A percentile compares a stretch with the other conserved stretches of the same genome.
phyloP scores from a whole-genome alignment of 305 asterid species.

The Fraxinus floribunda region DNA sequence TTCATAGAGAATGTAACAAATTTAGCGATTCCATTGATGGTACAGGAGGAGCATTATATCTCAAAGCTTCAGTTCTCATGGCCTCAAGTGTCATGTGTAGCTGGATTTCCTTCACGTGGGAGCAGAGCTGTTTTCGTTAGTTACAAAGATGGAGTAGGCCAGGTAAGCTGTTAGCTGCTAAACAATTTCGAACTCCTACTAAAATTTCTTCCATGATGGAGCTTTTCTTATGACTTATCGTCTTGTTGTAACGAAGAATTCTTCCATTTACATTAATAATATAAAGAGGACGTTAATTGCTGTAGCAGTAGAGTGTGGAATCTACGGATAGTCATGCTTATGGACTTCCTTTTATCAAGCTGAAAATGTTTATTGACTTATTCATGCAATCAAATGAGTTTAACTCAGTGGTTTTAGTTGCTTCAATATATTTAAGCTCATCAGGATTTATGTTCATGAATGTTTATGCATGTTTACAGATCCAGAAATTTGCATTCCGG shows the following conservation, averaged over 20 bases:
- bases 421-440: background rate
- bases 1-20: background rate
- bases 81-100: slow-evolving; percentile 81
- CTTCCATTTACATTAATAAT: slow-evolving; percentile 4
- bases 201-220: background rate
- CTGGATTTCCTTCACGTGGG: slow-evolving; percentile 78
- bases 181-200: slow-evolving; percentile 3
- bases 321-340: background rate
- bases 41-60: slow-evolving; percentile 83
- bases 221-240: background rate
- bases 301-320: background rate
- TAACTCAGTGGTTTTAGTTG: slow-evolving; percentile 1
- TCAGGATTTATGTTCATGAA: background rate
- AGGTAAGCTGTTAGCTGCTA: slow-evolving; percentile 53
- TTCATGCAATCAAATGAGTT: slow-evolving; percentile 2
- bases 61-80: slow-evolving; percentile 71
- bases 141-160: slow-evolving; percentile 62
- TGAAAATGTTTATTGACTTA: slow-evolving; percentile 10
- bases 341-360: slow-evolving; percentile 10
- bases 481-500: slow-evolving; percentile 66
- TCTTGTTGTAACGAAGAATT: slow-evolving; percentile 9
- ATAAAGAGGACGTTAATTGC: slow-evolving; percentile 4
- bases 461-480: slow-evolving; percentile 43
- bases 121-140: slow-evolving; percentile 67
- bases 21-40: slow-evolving; percentile 8